These are phyloP conservation scores for Paecilomyces dactylethromorphus DNA, from an alignment of 2,329 filamentous ascomycete species.

Conservation along the genomic window DNA sequence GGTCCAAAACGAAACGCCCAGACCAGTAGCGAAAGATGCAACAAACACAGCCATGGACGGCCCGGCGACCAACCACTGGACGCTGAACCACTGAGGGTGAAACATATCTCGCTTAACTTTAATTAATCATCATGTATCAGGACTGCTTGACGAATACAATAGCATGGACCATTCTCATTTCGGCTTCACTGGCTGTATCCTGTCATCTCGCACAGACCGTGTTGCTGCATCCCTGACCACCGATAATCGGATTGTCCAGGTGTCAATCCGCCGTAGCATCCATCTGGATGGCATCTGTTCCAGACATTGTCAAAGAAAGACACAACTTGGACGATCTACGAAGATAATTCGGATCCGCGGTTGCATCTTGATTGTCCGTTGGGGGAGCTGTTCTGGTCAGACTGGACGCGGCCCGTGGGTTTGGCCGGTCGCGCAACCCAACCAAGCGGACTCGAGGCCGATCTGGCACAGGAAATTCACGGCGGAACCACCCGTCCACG, in stretches of 20 bases:
- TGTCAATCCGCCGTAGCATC: not conserved
- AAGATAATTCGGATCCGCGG: not conserved
- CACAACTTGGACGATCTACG: not conserved
- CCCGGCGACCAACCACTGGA: too few relatives aligned
- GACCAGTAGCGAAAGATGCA: too few relatives aligned
- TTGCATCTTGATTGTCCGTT: not conserved
- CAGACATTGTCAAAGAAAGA: not conserved
- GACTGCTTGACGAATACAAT: too few relatives aligned
- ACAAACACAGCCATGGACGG: too few relatives aligned
- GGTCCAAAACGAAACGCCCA: too few relatives aligned
- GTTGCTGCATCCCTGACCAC: not conserved
- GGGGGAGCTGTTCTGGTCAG: not conserved
- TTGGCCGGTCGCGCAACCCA: not conserved
- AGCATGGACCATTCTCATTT: too few relatives aligned
- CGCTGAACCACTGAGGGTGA: too few relatives aligned
- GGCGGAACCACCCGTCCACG: not conserved
- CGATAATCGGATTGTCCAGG: not conserved
- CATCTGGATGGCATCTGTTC: not conserved
- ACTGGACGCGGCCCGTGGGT: not conserved
- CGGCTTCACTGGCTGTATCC: not conserved
- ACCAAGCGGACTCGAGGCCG: not conserved
- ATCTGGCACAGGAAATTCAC: not conserved
- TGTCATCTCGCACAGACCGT: too few relatives aligned
- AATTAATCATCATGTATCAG: too few relatives aligned
- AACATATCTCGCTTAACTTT: too few relatives aligned